phyloP scores from a whole-genome alignment of 345 rosid species.

The Bruguiera sexangula region DNA sequence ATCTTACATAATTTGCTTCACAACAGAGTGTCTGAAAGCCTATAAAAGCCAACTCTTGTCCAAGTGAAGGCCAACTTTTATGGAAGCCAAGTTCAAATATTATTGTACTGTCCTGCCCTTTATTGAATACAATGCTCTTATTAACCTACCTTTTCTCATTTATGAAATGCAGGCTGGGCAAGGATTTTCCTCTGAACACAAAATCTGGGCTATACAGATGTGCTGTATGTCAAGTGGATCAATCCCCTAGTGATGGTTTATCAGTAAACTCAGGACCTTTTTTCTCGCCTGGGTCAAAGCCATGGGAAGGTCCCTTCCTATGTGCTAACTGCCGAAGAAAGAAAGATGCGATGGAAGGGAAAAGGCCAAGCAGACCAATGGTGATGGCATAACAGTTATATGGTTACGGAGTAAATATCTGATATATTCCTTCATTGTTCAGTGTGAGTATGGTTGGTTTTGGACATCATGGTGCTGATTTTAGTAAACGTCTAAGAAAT shows the following conservation, averaged over 20 bases:
- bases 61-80: background rate
- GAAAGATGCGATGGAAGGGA: conserved; percentile 99
- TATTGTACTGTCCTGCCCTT: background rate
- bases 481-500: conserved; percentile 37
- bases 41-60: background rate
- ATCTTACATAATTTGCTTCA: background rate
- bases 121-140: background rate
- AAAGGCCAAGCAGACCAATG: conserved; percentile 57
- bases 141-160: background rate
- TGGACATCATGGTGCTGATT: conserved; percentile 28
- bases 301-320: conserved; percentile 94
- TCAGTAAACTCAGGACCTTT: conserved; percentile 56
- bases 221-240: conserved; percentile 96
- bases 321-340: conserved; percentile 76
- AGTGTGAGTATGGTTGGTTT: conserved; percentile 50
- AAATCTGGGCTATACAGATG: conserved; percentile 69
- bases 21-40: background rate
- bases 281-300: conserved; percentile 69
- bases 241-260: conserved; percentile 58
- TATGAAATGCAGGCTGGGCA: conserved; percentile 72
- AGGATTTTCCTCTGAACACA: conserved; percentile 48
- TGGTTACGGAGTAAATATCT: conserved; percentile 45
- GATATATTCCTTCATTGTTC: conserved; percentile 38
- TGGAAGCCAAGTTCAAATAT: no score
- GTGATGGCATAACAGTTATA: conserved; percentile 39